Conservation (phyloP, 257 asterid genomes). For the Mitragyna speciosa region DNA sequence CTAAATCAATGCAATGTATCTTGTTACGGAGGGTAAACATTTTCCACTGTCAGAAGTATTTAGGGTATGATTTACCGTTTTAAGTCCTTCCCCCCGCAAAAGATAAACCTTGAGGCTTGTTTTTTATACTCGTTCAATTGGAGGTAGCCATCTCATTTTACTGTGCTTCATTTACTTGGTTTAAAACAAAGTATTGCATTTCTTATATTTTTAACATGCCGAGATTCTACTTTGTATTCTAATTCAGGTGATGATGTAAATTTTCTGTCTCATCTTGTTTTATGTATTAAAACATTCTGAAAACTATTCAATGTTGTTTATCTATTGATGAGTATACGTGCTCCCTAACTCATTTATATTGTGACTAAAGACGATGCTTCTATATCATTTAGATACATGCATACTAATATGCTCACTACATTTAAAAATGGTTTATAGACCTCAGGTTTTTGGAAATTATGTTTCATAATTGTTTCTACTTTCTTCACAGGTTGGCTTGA, state of each 20-base stretch:
- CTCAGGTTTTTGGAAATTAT: background rate
- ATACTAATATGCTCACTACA: background rate
- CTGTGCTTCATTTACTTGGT: background rate
- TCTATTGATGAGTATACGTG: background rate
- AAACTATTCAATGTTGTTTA: background rate
- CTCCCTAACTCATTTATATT: background rate
- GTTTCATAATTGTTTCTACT: slow-evolving; percentile 1
- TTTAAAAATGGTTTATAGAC: background rate
- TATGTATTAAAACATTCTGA: background rate
- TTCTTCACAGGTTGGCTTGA: slow-evolving; percentile 82
- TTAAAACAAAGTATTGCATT: background rate
- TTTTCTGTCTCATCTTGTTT: background rate
- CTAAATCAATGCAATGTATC: background rate
- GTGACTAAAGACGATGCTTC: background rate
- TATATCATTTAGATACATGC: background rate
- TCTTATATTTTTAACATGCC: background rate
- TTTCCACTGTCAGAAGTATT: background rate
- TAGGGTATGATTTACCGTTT: background rate
- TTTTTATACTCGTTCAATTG: background rate
- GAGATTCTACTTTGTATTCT: background rate
- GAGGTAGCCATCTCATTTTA: background rate
- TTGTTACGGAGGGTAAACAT: background rate
- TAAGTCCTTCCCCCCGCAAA: background rate
- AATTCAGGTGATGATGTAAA: background rate
- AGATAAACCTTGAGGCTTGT: background rate